Evolutionary conservation across 768 basidiomycete species (phyloP), one percentile per base, ranked within the genome.

Genomic region (Pilatotrama ljubarskyi): DNA sequence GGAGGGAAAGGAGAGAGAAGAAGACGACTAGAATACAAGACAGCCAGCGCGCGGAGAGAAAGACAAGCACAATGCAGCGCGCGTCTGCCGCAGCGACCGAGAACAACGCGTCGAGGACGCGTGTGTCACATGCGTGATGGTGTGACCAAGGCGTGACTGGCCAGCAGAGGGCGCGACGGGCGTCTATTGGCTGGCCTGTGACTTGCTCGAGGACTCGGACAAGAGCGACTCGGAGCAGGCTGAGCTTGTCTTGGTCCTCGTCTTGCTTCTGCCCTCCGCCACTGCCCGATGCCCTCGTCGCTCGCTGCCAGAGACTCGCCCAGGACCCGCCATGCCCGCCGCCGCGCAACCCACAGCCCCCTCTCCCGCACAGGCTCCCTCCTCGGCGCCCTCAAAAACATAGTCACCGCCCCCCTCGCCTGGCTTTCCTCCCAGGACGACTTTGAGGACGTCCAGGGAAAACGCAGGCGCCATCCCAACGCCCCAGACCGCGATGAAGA

Each of bases 381-480:
- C 54, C 60, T 76, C 55, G 70, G 72, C 32, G 63, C 74, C 20
- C 56, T 76, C 40, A 75, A 75, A 68, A 74, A 67, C 63, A 62
- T 75, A 62, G 66, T 75, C 41, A 65, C 73, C 32, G 64, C 70
- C 32, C 74, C 70, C 14, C 63, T 76, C 48, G 53, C 72, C 24
- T 75, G 74, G 74, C 66, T 74, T 52, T 50, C 66, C 36, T 25
- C 65, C 42, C 59, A 66, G 57, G 65, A 67, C 25, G 70, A 71
- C 49, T 59, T 66, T 35, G 68, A 71, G 57, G 69, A 72, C 59
- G 64, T 63, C n/a, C 63, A 67, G n/a, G 70, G 70, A n/a, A 75
- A 74, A 56, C 70, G 73, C 42, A 69, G 69, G 41, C 69, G 72
- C 29, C 50, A 53, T 50, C 40, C 51, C 17, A 49, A 59, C 20